A percentile compares a stretch with the other conserved stretches of the same genome.
These are phyloP conservation scores for Aspergillus unguis DNA, from an alignment of 2,329 filamentous ascomycete genomes.

Conservation along the genomic window DNA sequence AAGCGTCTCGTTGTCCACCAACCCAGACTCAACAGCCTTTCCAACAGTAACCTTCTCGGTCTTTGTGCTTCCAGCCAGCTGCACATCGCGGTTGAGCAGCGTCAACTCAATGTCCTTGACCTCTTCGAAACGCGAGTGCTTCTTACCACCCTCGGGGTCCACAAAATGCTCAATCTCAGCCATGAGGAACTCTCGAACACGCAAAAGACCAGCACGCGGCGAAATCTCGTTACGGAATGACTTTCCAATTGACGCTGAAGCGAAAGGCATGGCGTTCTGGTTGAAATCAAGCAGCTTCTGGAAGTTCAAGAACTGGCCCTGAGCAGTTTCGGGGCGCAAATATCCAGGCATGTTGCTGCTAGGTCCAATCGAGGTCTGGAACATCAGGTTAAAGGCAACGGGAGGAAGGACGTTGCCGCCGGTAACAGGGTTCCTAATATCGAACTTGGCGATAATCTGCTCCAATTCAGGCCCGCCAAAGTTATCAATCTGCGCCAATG, in stretches of 20 bases:
- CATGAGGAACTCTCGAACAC: slow-evolving; percentile 97
- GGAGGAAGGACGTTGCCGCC: slow-evolving; percentile 74
- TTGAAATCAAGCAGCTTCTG: slow-evolving; percentile 95
- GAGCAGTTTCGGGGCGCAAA: slow-evolving; percentile 89
- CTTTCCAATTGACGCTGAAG: slow-evolving; percentile 94
- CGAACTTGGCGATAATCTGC: slow-evolving; percentile 81
- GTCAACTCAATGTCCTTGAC: slow-evolving; percentile 79
- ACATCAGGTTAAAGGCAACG: slow-evolving; percentile 97
- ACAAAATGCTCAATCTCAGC: slow-evolving; percentile 99
- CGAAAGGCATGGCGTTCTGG: slow-evolving; percentile 92
- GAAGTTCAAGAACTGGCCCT: slow-evolving; percentile 98
- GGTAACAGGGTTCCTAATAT: slow-evolving; percentile 83
- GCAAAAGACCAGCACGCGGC: slow-evolving; percentile 81
- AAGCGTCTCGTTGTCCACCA: slow-evolving; percentile 95
- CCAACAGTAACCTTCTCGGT: slow-evolving; percentile 73
- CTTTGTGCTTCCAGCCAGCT: slow-evolving; percentile 79
- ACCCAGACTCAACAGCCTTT: slow-evolving; percentile 73
- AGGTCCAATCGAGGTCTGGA: slow-evolving; percentile 90
- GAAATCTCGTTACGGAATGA: slow-evolving; percentile 99
- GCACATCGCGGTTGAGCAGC: slow-evolving; percentile 78
- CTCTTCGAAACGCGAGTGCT: slow-evolving; percentile 82
- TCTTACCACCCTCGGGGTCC: slow-evolving; percentile 91
- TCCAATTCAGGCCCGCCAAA: slow-evolving; percentile 84
- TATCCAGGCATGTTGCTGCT: slow-evolving; percentile 83
- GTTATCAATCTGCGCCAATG: slow-evolving; percentile 93